Percentiles rank a stretch among this genome's conserved stretches.
Conservation (phyloP, 2,329 filamentous ascomycete genomes). For the Aspergillus felis region DNA sequence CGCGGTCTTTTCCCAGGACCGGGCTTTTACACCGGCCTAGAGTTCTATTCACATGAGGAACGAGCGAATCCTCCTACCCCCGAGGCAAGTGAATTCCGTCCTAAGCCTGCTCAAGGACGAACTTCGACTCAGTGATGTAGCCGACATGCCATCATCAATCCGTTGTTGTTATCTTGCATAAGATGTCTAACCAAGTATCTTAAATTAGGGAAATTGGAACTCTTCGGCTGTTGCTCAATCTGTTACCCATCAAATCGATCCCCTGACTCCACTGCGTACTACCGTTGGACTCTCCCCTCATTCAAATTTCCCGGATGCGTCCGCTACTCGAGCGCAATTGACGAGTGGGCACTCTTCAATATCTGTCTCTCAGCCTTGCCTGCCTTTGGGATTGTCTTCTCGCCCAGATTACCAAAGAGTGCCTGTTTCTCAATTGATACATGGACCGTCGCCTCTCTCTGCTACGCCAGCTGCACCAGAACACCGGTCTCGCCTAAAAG, state of each 20-base stretch:
- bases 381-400: not conserved
- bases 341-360: not conserved
- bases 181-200: not conserved
- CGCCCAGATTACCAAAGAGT: not conserved
- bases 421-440: not conserved
- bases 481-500: not conserved
- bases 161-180: not conserved
- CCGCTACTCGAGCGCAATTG: not conserved
- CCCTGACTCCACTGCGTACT: not conserved
- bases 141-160: too few relatives aligned
- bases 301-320: not conserved
- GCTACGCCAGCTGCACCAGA: not conserved
- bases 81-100: not conserved
- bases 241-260: not conserved
- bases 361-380: not conserved
- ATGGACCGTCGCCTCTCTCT: not conserved
- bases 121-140: not conserved
- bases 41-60: not conserved
- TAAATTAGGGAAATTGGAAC: not conserved
- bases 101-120: not conserved
- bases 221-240: not conserved
- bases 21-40: not conserved
- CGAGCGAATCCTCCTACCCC: not conserved
- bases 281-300: not conserved
- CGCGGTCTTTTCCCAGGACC: not conserved